Evolutionary conservation across 192 early-diverging fungal species (phyloP).

Genomic region (Coemansia sp.): DNA sequence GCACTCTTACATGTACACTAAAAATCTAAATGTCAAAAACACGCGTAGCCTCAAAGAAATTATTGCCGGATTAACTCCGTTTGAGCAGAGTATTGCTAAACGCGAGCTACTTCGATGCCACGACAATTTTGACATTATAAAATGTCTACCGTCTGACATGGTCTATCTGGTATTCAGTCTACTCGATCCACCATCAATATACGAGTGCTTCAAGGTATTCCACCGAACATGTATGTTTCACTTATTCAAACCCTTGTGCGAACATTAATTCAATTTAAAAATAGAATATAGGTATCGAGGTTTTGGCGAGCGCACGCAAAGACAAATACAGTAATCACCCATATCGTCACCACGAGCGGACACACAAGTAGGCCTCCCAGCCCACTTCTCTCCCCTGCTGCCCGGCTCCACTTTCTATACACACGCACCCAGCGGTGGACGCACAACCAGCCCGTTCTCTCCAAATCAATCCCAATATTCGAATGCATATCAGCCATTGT

Average conservation of each 20-base stretch:
- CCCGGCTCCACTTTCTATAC: conserved; percentile 3
- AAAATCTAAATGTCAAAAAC: background rate
- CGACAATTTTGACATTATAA: conserved; percentile 15
- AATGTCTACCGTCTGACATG: conserved; percentile 15
- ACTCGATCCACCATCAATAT: conserved; percentile 8
- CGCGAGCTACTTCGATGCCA: conserved; percentile 10
- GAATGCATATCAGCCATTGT: conserved; percentile 12
- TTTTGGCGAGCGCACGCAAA: conserved; percentile 12
- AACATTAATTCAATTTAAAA: background rate
- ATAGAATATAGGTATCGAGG: conserved; percentile 4
- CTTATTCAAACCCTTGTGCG: background rate
- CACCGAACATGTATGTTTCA: background rate
- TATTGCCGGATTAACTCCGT: conserved; percentile 12
- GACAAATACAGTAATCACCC: conserved; percentile 2
- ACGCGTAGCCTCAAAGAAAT: conserved; percentile 14
- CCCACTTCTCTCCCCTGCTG: background rate
- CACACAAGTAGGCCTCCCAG: background rate
- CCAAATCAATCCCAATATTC: conserved; percentile 10
- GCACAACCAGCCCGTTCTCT: background rate
- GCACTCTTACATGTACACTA: background rate
- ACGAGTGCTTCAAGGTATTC: conserved; percentile 12
- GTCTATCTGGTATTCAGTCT: conserved; percentile 1
- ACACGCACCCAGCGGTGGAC: conserved; percentile 20
- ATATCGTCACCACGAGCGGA: background rate
- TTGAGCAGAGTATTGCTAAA: conserved; percentile 16